Evolutionary conservation across 805 yeast genomes (phyloP).

Genomic region (Clavispora vitiphila): DNA sequence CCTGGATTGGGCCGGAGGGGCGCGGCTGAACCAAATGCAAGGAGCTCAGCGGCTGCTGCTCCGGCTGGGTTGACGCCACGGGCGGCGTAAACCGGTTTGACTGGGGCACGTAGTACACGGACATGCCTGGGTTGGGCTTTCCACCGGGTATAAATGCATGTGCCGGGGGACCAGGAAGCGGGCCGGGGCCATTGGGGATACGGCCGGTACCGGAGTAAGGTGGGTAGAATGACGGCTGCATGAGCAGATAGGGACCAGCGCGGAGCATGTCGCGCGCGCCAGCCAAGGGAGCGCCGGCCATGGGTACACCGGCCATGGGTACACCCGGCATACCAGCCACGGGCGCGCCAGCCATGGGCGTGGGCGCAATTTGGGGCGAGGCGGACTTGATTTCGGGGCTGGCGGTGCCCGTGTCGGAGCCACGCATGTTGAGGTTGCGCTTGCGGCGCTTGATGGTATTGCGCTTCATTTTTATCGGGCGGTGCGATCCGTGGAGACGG

Average conservation of each 20-base stretch:
- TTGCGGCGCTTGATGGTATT: slow-evolving; percentile 71
- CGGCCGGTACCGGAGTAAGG: slow-evolving; percentile 33
- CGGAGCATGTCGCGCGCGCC: too few species aligned
- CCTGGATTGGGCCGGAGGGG: not conserved
- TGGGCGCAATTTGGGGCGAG: not conserved
- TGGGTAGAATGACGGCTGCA: slow-evolving; percentile 20
- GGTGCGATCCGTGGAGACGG: slow-evolving; percentile 66
- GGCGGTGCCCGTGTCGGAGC: not conserved
- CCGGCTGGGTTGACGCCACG: not conserved
- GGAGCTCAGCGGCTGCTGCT: not conserved
- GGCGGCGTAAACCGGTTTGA: not conserved
- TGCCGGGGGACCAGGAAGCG: slow-evolving; percentile 40
- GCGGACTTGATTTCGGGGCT: not conserved
- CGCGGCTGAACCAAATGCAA: not conserved
- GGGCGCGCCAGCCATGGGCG: too few species aligned
- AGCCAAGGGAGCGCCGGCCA: too few species aligned
- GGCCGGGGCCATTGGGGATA: slow-evolving; percentile 39
- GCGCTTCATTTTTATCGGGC: slow-evolving; percentile 74
- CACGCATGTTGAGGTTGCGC: slow-evolving; percentile 27
- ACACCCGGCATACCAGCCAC: too few species aligned
- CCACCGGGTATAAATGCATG: slow-evolving; percentile 1
- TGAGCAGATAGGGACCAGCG: not conserved
- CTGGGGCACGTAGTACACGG: slow-evolving; percentile 1
- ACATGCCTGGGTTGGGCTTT: not conserved
- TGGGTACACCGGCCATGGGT: too few species aligned